Evolutionary conservation across 768 basidiomycete species (phyloP).

Genomic region (Rhodotorula paludigena): DNA sequence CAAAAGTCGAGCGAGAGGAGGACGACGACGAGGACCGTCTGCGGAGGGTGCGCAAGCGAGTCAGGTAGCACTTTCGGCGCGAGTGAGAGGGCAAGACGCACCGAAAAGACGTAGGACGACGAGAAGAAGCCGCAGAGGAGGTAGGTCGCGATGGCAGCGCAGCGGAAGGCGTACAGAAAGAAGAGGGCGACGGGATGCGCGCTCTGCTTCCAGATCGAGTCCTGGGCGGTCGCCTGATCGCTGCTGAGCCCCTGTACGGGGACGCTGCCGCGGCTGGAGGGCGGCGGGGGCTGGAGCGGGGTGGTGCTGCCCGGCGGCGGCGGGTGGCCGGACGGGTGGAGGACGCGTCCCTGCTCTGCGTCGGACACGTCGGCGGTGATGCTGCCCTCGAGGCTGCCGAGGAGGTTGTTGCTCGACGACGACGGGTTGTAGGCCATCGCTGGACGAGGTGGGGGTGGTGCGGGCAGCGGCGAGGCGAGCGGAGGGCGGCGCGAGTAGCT

Average conservation of each 20-base stretch:
- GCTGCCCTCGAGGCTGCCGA: constrained; percentile 16
- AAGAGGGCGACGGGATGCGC: constrained; percentile 65
- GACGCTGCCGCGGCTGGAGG: not conserved
- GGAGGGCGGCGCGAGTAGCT: not conserved
- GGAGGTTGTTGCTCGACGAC: constrained; percentile 18
- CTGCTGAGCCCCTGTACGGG: not conserved
- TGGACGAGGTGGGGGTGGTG: not conserved
- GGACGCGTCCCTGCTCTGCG: not conserved
- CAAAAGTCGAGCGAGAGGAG: constrained; percentile 96
- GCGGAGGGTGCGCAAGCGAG: not conserved
- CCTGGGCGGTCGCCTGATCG: not conserved
- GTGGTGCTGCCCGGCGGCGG: not conserved
- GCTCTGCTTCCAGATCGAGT: constrained; percentile 33
- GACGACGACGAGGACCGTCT: constrained; percentile 88
- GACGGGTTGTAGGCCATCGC: constrained; percentile 34
- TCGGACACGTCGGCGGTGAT: constrained; percentile 30
- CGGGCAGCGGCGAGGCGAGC: not conserved
- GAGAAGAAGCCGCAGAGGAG: constrained; percentile 72
- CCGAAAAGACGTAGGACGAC: constrained; percentile 74
- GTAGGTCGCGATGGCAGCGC: constrained; percentile 83
- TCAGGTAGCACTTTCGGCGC: constrained; percentile 11
- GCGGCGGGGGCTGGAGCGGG: not conserved
- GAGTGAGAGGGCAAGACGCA: constrained; percentile 49
- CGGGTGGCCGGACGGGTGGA: not conserved
- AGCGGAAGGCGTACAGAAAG: constrained; percentile 81